Conservation (phyloP, 2,329 filamentous ascomycete species). For the Phoma sp. region DNA sequence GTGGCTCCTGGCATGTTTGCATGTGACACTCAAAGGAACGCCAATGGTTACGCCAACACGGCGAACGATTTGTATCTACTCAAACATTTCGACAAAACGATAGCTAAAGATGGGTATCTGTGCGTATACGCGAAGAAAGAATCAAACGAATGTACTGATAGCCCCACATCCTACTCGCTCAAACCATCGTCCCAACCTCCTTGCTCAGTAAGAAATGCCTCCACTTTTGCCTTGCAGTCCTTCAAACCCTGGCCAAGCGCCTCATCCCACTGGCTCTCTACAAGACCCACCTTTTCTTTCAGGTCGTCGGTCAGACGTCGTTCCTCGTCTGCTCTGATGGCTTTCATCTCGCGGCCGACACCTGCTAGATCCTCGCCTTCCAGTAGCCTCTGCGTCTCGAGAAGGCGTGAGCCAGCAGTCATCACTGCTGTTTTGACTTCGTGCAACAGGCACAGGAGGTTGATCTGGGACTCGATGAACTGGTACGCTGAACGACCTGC, state of each 20-base stretch:
- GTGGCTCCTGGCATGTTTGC: neutral
- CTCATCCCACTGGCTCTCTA: conserved; percentile 89
- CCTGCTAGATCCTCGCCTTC: conserved; percentile 50
- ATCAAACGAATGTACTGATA: conserved; percentile 18
- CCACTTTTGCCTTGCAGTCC: conserved; percentile 75
- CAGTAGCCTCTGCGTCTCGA: conserved; percentile 66
- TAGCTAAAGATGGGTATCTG: conserved; percentile 42
- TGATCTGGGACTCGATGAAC: conserved; percentile 94
- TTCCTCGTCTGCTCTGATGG: conserved; percentile 71
- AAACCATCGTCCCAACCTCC: conserved; percentile 85
- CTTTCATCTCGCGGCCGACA: conserved; percentile 58
- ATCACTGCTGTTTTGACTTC: conserved; percentile 85
- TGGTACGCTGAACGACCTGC: conserved; percentile 93
- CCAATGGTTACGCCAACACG: neutral
- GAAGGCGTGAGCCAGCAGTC: conserved; percentile 69
- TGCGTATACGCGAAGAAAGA: conserved; percentile 33
- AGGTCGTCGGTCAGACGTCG: conserved; percentile 78
- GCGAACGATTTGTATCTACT: neutral
- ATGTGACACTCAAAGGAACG: neutral
- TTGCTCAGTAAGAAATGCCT: conserved; percentile 72
- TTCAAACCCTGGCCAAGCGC: conserved; percentile 81
- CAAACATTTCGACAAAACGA: conserved; percentile 1
- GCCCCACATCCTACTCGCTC: conserved; percentile 42
- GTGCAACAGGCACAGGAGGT: conserved; percentile 86
- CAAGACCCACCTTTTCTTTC: conserved; percentile 89